Conservation (phyloP, 768 basidiomycete species). For the Hemileccinum impolitum region DNA sequence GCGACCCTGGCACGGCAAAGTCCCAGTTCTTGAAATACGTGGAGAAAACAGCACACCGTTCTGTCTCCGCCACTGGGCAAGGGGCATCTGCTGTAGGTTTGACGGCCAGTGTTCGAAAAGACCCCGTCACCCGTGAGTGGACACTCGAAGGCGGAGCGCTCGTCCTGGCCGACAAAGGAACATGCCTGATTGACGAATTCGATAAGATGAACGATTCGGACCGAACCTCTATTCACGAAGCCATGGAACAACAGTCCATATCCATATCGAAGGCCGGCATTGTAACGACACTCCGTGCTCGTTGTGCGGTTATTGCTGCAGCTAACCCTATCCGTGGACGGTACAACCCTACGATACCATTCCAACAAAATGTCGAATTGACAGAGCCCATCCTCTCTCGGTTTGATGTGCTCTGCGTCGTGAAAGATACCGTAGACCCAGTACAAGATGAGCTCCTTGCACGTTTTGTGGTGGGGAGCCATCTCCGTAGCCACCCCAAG, state of each 20-base stretch:
- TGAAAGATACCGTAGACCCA: slow-evolving; percentile 96
- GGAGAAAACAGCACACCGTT: slow-evolving; percentile 96
- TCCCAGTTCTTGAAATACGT: slow-evolving; percentile 99
- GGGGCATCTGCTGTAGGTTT: slow-evolving; percentile 98
- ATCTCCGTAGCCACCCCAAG: slow-evolving; percentile 89
- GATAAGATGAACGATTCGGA: slow-evolving; percentile 99
- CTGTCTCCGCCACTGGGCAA: slow-evolving; percentile 97
- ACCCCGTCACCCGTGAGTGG: slow-evolving; percentile 97
- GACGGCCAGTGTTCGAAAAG: slow-evolving; percentile 98
- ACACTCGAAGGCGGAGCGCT: slow-evolving; percentile 97
- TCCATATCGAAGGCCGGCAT: slow-evolving; percentile 99
- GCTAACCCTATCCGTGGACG: slow-evolving; percentile 97
- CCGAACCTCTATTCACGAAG: slow-evolving; percentile 97
- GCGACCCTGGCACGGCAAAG: slow-evolving; percentile 98
- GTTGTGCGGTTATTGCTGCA: slow-evolving; percentile 96
- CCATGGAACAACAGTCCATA: slow-evolving; percentile 99
- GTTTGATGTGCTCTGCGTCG: slow-evolving; percentile 97
- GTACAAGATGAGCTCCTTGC: slow-evolving; percentile 96
- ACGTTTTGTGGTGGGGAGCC: slow-evolving; percentile 96
- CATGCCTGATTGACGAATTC: slow-evolving; percentile 97
- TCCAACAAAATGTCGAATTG: slow-evolving; percentile 97
- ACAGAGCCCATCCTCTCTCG: slow-evolving; percentile 98
- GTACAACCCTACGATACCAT: slow-evolving; percentile 98
- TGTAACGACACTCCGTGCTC: slow-evolving; percentile 95
- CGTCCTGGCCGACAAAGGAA: slow-evolving; percentile 97